A percentile compares a stretch with the other conserved stretches of the same genome.
These are phyloP conservation scores for Hamamelis virginiana DNA, from an alignment of 164 flowering plant species.

Conservation along the genomic window DNA sequence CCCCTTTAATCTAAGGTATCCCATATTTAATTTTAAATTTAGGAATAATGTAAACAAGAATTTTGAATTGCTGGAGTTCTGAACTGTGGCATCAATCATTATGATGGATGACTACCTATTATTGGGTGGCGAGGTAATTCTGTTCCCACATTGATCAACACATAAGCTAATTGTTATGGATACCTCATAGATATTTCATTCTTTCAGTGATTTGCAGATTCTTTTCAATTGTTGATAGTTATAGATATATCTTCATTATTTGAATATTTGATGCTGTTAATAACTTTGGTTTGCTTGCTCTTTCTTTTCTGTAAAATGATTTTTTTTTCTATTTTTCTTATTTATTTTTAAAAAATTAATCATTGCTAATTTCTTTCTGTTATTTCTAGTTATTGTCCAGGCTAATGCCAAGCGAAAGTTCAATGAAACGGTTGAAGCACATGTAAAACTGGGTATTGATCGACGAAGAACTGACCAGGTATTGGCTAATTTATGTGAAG, in stretches of 20 bases:
- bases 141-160: too few relatives aligned
- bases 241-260: background rate
- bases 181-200: background rate
- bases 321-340: background rate
- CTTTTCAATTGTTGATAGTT: background rate
- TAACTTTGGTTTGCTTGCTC: background rate
- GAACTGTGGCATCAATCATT: background rate
- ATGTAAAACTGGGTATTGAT: slow-evolving; percentile 76
- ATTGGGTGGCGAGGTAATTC: too few relatives aligned
- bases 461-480: slow-evolving; percentile 80
- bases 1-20: background rate
- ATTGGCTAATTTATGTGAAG: background rate
- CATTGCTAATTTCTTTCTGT: slow-evolving; percentile 21
- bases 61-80: background rate
- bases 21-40: background rate
- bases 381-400: slow-evolving; percentile 55
- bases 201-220: background rate
- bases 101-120: background rate
- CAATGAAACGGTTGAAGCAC: slow-evolving; percentile 91
- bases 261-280: background rate
- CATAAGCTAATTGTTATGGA: background rate
- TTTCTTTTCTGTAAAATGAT: background rate
- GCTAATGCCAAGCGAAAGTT: slow-evolving; percentile 70
- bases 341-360: background rate
- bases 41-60: background rate